Base-by-base conservation (phyloP, 106 monocot species). In the Dioscorea dumetorum region DNA sequence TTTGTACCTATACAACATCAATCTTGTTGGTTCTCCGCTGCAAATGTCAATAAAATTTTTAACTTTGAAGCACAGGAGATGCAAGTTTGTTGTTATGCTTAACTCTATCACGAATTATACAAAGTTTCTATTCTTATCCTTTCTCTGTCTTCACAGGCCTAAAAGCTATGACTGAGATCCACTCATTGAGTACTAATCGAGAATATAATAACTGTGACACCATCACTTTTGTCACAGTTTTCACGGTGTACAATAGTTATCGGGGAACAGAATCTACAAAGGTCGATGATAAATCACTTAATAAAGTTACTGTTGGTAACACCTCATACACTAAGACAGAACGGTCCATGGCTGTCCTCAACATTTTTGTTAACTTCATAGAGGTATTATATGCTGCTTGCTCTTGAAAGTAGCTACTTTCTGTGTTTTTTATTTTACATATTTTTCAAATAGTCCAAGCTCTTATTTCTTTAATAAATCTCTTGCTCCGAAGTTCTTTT, bases 151-250 rank as follows among this genome's bases (percentile, higher is more conserved):
- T 57, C 28, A 5, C 82, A 92, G 91, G 91, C 24, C 62, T 76
- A 33, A 82, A 75, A 67, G 91, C 89, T 70, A 52, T 86, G 57
- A 92, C 87, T 73, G 70, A 66, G 69, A 70, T 70, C 24, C 62
- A 41, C 7, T 18, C 21, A 17, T 61, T 76, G 33, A 71, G 33
- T 23, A 19, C 54, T 48, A 41, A 73, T 8, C 50, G 52, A 14
- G 60, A 59, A 33, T 28, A 52, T 65, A 58, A 70, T 67, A 16
- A 2, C 33, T 52, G 69, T 6, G 73, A 73, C 6, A 61, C 15
- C 19, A 58, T 99, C 58, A 87, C 92, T 10, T 90, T 99, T 83
- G 97, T 99, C 19, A 87, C 89, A 4, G 80, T 92, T 21, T 99
- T 89, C 60, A 81, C 86, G 63, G 51, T 81, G 15, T 86, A 90